Evolutionary conservation across 495 filamentous ascomycete species (phyloP).

Genomic region (Penicillium paxilli): DNA sequence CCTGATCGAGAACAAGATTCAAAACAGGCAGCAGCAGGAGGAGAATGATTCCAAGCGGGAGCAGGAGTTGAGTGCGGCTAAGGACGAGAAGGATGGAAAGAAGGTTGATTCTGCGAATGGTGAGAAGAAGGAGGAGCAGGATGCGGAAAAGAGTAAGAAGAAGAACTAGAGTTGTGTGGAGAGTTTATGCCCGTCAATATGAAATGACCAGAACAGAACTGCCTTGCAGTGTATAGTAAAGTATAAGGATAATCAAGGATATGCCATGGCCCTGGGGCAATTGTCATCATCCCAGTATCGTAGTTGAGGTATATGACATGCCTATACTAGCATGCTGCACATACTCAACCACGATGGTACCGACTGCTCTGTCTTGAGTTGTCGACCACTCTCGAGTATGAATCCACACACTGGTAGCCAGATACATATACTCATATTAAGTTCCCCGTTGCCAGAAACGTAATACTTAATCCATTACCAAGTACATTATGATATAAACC

Average conservation of each 20-base stretch:
- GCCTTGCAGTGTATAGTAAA: conserved; percentile 34
- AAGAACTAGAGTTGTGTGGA: conserved; percentile 45
- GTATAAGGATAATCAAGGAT: conserved; percentile 22
- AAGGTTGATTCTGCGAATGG: conserved; percentile 60
- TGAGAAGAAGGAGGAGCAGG: conserved; percentile 68
- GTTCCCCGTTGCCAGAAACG: too few relatives aligned
- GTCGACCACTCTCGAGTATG: too few relatives aligned
- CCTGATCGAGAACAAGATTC: conserved; percentile 99
- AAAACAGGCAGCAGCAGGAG: conserved; percentile 95
- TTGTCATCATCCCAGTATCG: background rate
- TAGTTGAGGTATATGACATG: too few relatives aligned
- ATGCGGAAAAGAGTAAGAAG: conserved; percentile 59
- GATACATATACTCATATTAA: too few relatives aligned
- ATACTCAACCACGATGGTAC: too few relatives aligned
- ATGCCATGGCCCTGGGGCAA: conserved; percentile 4
- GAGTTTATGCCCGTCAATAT: conserved; percentile 22
- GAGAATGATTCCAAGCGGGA: conserved; percentile 86
- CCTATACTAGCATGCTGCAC: too few relatives aligned
- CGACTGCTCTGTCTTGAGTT: too few relatives aligned
- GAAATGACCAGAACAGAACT: conserved; percentile 33
- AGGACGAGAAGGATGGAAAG: conserved; percentile 66
- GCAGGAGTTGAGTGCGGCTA: conserved; percentile 55
- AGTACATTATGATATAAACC: too few relatives aligned
- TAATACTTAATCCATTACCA: too few relatives aligned
- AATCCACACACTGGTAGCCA: too few relatives aligned